These are phyloP conservation scores for Hortaea werneckii DNA, from an alignment of 2,329 filamentous ascomycete species.

Conservation along the genomic window DNA sequence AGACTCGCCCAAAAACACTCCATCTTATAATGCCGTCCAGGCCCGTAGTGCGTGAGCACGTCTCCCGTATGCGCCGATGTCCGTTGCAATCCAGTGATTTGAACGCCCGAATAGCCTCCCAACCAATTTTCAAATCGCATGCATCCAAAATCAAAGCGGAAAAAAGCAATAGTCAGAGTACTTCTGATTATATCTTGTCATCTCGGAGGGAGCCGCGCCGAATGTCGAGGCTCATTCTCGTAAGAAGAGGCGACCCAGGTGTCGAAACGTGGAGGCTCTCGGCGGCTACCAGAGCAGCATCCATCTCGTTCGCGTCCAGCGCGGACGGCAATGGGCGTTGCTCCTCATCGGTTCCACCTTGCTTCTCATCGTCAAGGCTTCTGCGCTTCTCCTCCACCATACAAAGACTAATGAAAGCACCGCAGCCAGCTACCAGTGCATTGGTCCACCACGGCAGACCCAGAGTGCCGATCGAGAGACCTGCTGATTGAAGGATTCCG, in stretches of 20 bases:
- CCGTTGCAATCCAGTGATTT: neutral
- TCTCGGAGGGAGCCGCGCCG: conserved; percentile 5
- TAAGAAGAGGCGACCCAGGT: conserved; percentile 20
- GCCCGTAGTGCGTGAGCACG: neutral
- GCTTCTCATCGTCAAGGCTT: conserved; percentile 19
- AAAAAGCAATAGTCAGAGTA: neutral
- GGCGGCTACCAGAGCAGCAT: conserved; percentile 7
- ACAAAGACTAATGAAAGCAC: conserved; percentile 63
- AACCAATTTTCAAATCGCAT: neutral
- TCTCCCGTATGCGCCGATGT: neutral
- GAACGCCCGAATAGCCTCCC: neutral
- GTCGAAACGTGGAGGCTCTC: conserved; percentile 15
- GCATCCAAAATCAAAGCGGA: neutral
- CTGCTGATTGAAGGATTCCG: conserved; percentile 72
- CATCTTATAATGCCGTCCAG: neutral
- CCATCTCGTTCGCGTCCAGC: conserved; percentile 7
- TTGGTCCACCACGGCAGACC: conserved; percentile 91
- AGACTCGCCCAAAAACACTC: neutral
- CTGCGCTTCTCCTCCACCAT: conserved; percentile 39
- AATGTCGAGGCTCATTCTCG: conserved; percentile 9
- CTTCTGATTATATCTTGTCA: neutral
- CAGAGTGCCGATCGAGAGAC: conserved; percentile 70
- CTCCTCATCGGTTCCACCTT: conserved; percentile 9
- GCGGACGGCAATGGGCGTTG: conserved; percentile 1
- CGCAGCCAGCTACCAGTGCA: conserved; percentile 62